Conservation (phyloP, 129 eudicot species). For the Tagetes erecta region DNA sequence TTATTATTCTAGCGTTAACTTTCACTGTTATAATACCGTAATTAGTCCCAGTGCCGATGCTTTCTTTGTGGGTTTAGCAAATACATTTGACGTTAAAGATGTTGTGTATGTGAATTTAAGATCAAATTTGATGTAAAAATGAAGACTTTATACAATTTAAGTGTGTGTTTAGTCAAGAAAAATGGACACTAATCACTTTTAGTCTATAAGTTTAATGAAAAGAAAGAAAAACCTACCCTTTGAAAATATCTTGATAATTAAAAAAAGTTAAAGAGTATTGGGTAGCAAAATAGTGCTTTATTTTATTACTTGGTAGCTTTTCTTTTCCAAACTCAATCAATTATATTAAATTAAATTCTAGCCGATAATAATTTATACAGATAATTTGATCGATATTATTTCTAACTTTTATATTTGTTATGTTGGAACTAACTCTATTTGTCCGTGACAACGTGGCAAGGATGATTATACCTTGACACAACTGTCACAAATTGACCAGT, state of each 20-base stretch:
- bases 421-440: no score
- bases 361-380: no score
- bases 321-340: no score
- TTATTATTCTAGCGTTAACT: not conserved
- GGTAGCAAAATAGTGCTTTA: constrained; percentile 28
- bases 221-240: constrained; percentile 20
- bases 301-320: constrained; percentile 16
- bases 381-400: no score
- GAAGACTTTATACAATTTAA: not conserved
- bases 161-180: not conserved
- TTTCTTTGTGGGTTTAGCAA: not conserved
- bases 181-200: not conserved
- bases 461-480: constrained; percentile 28
- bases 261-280: constrained; percentile 24
- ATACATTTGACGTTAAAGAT: constrained; percentile 12
- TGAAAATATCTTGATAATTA: constrained; percentile 28
- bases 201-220: not conserved
- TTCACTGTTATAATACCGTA: not conserved
- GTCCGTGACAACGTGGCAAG: no score
- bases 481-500: constrained; percentile 61
- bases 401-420: no score
- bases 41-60: no score
- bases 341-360: no score
- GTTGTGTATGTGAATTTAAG: not conserved
- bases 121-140: not conserved